Base-by-base conservation (phyloP, 495 filamentous ascomycete genomes). In the Bryoglossum gracile region DNA sequence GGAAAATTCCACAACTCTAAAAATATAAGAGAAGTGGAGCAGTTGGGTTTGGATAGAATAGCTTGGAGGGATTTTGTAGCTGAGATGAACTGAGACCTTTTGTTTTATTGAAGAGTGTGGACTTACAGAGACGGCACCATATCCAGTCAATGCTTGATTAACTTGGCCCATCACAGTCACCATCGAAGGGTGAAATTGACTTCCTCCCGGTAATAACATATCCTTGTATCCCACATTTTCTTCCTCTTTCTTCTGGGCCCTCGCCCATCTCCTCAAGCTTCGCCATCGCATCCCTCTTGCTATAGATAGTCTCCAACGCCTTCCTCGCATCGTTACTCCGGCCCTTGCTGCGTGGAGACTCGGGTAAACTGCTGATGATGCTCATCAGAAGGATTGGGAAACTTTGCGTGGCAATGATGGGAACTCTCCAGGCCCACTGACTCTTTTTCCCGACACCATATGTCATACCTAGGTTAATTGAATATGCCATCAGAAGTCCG, bases 381-480 rank as follows among this genome's bases (percentile, higher is more conserved):
- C 64, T 57, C 35, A 76, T 51, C 2, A 80, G 64, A 8, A 71
- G 32, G 1, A 76, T 32, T 0, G 77, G 77, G 54, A 77, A 79
- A 0, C 68, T 49, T 49, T 77, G 74, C 77, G 80, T 79, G 30
- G 70, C 62, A n/a, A 81, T 71, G 24, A 81, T 80, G 11, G 80
- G 80, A 26, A 77, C 72, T 22, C 80, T 65, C 71, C 81, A 83
- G 1, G 76, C 69, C 73, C 72, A 76, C 61, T 75, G 61, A 44
- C 53, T 67, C 0, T 55, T 49, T 41, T 69, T 68, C 1, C 67
- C 62, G 1, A 71, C 53, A 4, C 13, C 36, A n/a, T 56, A 26
- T 30, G 68, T 71, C 32, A 69, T 59, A 3, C 43, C 56, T 4
- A 68, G 50, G 38, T 71, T 73, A 54, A 72, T 70, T 0, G 55